Percentiles rank a stretch among this genome's conserved stretches.
Conservation (phyloP, 108 stramenopile species). For the Nitzschia putrida region DNA sequence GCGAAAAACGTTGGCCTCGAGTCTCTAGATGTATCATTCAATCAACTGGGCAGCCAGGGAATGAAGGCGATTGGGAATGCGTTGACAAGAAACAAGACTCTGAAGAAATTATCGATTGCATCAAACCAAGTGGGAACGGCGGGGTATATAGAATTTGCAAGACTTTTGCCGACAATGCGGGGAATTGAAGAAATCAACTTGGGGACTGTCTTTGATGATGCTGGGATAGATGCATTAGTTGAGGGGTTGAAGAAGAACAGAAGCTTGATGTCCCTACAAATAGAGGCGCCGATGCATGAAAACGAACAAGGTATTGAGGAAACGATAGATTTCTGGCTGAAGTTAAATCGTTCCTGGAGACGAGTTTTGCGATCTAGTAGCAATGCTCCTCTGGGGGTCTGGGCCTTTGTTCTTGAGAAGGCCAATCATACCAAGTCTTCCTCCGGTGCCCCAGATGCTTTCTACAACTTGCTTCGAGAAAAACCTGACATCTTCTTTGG, state of each 20-base stretch:
- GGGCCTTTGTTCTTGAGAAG: conserved; percentile 25
- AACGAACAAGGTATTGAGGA: conserved; percentile 11
- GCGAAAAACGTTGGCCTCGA: conserved; percentile 23
- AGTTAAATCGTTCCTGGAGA: conserved; percentile 36
- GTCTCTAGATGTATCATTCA: conserved; percentile 33
- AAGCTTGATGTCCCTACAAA: conserved; percentile 8
- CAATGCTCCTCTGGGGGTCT: conserved; percentile 5
- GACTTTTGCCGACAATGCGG: conserved; percentile 31
- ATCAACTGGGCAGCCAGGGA: conserved; percentile 45
- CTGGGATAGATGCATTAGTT: conserved; percentile 21
- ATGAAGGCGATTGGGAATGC: conserved; percentile 31
- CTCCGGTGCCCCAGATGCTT: conserved; percentile 25
- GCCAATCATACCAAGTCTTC: conserved; percentile 1
- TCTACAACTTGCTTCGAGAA: conserved; percentile 36
- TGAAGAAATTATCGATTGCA: conserved; percentile 33
- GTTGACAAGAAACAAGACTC: conserved; percentile 34
- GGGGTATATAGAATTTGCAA: conserved; percentile 24
- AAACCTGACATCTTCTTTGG: conserved; percentile 25
- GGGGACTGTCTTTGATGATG: conserved; percentile 31
- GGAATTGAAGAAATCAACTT: conserved; percentile 36
- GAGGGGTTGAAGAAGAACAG: conserved; percentile 27
- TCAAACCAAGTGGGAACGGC: conserved; percentile 34
- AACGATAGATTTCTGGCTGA: conserved; percentile 34
- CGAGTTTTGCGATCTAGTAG: conserved; percentile 6
- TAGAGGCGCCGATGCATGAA: conserved; percentile 24